A percentile compares a stretch with the other conserved stretches of the same genome.
These are phyloP conservation scores for Casuarina cunninghamiana DNA, from an alignment of 306 rosid species.

Conservation along the genomic window DNA sequence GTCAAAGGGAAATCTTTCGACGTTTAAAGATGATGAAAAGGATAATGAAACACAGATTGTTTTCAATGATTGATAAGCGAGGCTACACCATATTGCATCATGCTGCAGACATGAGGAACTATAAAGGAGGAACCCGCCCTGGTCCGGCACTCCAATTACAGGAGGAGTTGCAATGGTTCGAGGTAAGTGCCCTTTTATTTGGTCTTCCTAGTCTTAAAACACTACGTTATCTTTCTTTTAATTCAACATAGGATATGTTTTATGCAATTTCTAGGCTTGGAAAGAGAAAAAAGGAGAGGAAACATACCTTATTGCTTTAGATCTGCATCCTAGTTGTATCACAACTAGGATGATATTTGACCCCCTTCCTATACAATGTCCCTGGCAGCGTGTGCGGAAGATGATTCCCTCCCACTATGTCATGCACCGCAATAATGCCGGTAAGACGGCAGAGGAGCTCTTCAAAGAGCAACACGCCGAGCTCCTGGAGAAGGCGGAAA, in stretches of 20 bases:
- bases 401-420: background rate
- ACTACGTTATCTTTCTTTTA: too few species aligned
- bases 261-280: too few species aligned
- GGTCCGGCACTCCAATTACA: constrained; percentile 3
- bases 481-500: background rate
- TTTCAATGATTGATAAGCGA: background rate
- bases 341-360: too few species aligned
- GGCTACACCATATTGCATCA: constrained; percentile 25
- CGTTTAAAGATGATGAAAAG: background rate
- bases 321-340: too few species aligned
- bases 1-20: constrained; percentile 22
- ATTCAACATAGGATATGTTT: too few species aligned
- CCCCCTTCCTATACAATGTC: too few species aligned
- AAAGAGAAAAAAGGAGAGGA: too few species aligned
- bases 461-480: background rate
- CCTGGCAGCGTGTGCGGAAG: background rate
- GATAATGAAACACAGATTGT: background rate
- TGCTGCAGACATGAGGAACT: background rate
- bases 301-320: too few species aligned
- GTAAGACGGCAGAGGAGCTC: background rate
- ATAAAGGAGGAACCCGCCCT: background rate
- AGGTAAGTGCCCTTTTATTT: background rate
- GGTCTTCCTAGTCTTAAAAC: too few species aligned
- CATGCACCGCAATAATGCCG: background rate
- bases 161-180: background rate